Conservation (phyloP, 2,329 filamentous ascomycete species). For the Cercospora sp. region DNA sequence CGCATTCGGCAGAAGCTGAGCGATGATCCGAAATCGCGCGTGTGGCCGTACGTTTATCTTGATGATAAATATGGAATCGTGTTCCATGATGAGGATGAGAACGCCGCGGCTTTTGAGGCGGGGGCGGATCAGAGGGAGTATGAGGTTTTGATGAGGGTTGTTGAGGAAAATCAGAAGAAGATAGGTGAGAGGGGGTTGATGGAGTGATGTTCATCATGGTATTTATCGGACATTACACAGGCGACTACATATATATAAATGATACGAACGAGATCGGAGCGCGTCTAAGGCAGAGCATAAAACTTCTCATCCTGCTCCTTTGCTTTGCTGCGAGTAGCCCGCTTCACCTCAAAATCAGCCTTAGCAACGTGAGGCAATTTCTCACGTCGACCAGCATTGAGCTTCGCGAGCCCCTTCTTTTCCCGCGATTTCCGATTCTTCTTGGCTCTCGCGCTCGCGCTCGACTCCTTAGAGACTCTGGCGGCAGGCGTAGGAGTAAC, state of each 20-base stretch:
- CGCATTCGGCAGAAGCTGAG: neutral
- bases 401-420: constrained; percentile 7
- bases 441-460: constrained; percentile 1
- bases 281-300: neutral
- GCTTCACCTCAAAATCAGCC: neutral
- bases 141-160: constrained; percentile 1
- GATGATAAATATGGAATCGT: constrained; percentile 8
- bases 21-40: neutral
- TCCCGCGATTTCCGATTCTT: constrained; percentile 5
- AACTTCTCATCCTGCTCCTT: neutral
- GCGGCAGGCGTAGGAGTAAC: neutral
- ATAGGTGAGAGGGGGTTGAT: neutral
- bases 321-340: neutral
- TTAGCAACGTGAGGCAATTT: constrained; percentile 1
- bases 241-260: neutral
- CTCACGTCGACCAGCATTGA: neutral
- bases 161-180: neutral
- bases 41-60: constrained; percentile 6
- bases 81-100: neutral
- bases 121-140: constrained; percentile 12
- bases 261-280: no score
- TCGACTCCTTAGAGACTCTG: neutral
- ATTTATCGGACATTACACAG: neutral
- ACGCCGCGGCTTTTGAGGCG: constrained; percentile 4
- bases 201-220: no score